Base-by-base conservation (phyloP, 2,329 filamentous ascomycete genomes). In the Akanthomyces muscarius region DNA sequence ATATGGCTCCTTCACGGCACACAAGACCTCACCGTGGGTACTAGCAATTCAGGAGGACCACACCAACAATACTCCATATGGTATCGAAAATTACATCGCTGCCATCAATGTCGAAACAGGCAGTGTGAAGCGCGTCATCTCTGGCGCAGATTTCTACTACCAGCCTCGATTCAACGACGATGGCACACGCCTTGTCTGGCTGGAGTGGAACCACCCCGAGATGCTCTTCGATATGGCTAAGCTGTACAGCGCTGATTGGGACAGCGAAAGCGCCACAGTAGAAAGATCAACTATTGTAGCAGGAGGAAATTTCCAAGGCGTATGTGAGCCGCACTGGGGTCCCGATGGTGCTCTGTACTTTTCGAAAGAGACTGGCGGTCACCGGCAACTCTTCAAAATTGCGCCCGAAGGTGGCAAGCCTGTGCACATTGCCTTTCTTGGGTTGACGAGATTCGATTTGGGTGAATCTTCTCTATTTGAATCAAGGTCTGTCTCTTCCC, bases 41-140 rank as follows among this genome's bases (percentile, higher is more conserved):
- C 66, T 85, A 13, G 81, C 82, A 0, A 75, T 81, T n/a, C 73
- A 82, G 64, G 83, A 83, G 66, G 78, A 81, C 53, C 79, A 82
- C 61, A 66, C 65, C 1, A 65, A 70, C 5, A 59, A 72, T 0
- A 67, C 62, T 7, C 69, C 71, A 0, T 66, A 65, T 16, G 66
- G 69, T 5, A 69, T 76, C 30, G 65, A 63, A 47, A 72, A 75
- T 62, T 71, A 71, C 36, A 62, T 76, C 13, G 73, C 74, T 0
- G 71, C 68, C 7, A 71, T 76, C 62, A 68, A 76, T 48, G 53
- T 66, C 10, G 65, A 71, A 59, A 70, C 80, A 74, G 80, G 77
- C 2, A 67, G 71, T 13, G 71, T 77, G 4, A 70, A 67, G 11
- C 69, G 74, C 0, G 64, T 81, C 11, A 74, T 73, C 0, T 63